These are phyloP conservation scores for Neofusicoccum cordaticola DNA, from an alignment of 2,329 filamentous ascomycete species.

Conservation along the genomic window DNA sequence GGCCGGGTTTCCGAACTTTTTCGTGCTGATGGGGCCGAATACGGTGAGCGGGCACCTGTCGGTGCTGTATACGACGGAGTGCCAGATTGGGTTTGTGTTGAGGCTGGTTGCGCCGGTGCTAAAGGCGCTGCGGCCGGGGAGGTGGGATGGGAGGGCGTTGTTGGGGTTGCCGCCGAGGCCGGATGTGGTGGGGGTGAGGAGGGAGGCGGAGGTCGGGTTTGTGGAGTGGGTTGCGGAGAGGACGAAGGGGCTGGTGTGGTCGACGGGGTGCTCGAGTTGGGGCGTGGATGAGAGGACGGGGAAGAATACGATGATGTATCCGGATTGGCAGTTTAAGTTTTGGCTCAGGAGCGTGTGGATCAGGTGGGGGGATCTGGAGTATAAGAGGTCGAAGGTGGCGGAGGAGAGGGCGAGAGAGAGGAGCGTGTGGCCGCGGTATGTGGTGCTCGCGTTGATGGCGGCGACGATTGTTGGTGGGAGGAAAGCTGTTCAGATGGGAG, in stretches of 20 bases:
- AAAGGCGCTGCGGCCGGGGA: conserved; percentile 21
- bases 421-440: neutral
- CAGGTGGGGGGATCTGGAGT: conserved; percentile 38
- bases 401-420: conserved; percentile 5
- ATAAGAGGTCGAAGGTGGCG: conserved; percentile 25
- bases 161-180: neutral
- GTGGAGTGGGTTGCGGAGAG: conserved; percentile 40
- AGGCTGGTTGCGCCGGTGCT: conserved; percentile 45
- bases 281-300: conserved; percentile 47
- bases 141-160: neutral
- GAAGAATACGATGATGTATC: conserved; percentile 53
- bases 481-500: neutral
- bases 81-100: conserved; percentile 50
- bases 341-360: conserved; percentile 50
- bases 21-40: conserved; percentile 46
- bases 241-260: conserved; percentile 48
- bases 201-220: conserved; percentile 36
- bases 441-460: neutral
- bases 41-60: conserved; percentile 50
- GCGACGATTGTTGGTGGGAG: neutral
- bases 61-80: conserved; percentile 52
- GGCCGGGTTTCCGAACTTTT: conserved; percentile 49
- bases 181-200: conserved; percentile 37
- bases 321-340: conserved; percentile 51
- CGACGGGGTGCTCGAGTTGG: conserved; percentile 53